phyloP scores from a whole-genome alignment of 169 alveolate genomes.

The Plasmodium gonderi region DNA sequence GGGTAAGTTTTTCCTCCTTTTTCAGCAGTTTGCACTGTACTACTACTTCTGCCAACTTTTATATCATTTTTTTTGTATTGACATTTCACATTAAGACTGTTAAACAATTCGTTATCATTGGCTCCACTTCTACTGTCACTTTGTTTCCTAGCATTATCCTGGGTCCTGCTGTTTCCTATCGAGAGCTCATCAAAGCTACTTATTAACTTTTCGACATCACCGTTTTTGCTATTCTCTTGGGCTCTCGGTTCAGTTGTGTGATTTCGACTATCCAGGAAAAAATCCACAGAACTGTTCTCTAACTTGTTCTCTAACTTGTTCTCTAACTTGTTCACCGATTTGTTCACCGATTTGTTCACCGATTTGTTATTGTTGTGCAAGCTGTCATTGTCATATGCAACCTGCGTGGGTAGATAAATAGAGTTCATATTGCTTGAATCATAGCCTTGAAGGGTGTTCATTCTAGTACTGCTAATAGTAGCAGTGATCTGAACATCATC shows the following conservation, averaged over 20 bases:
- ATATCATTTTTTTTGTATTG: background rate
- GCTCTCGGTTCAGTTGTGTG: background rate
- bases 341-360: background rate
- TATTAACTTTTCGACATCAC: background rate
- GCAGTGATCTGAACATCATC: background rate
- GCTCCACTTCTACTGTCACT: background rate
- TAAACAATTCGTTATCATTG: constrained; percentile 9
- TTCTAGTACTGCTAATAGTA: background rate
- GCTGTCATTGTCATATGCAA: background rate
- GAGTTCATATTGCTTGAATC: background rate
- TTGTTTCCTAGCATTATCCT: too few relatives aligned
- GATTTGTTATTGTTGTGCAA: background rate
- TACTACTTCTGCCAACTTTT: background rate
- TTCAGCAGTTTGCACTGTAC: background rate
- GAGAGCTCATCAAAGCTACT: background rate
- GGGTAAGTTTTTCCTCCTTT: background rate
- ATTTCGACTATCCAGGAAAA: background rate
- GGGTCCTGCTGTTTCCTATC: background rate
- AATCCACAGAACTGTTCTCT: too few relatives aligned
- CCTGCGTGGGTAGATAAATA: background rate
- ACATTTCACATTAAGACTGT: constrained; percentile 25
- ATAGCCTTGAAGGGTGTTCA: background rate
- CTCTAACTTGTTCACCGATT: too few relatives aligned
- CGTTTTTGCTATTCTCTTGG: background rate
- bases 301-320: too few relatives aligned